Conservation (phyloP, 345 rosid species). For the Eucalyptus grandis region DNA sequence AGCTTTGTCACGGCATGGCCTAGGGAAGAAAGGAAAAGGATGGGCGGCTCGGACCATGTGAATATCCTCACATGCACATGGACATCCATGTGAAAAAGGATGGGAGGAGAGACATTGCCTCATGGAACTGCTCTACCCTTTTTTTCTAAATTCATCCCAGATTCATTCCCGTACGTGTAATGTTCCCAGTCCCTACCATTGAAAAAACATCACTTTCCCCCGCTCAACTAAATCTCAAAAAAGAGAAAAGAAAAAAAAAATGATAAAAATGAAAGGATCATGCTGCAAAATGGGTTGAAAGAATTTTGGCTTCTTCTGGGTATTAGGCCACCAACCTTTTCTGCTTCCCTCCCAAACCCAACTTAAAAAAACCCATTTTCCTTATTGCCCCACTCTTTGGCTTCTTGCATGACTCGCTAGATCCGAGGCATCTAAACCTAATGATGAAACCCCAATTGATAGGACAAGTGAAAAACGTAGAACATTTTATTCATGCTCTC, state of each 20-base stretch:
- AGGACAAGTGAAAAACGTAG: background rate
- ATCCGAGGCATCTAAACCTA: conserved; percentile 27
- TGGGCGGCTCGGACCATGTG: background rate
- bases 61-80: background rate
- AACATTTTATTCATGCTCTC: background rate
- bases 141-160: background rate
- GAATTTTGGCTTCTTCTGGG: conserved; percentile 20
- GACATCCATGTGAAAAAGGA: background rate
- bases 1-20: background rate
- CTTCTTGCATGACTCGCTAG: conserved; percentile 27
- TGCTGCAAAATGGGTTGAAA: background rate
- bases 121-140: background rate
- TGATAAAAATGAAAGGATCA: background rate
- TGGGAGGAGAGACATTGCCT: background rate
- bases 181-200: background rate
- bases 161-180: background rate
- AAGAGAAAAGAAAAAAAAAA: too few relatives aligned
- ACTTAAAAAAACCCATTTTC: background rate
- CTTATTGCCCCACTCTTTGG: background rate
- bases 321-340: conserved; percentile 31
- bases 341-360: background rate
- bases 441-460: conserved; percentile 3
- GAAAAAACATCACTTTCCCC: background rate
- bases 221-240: background rate
- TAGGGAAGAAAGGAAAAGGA: background rate